Evolutionary conservation across 1,139 yeast genomes (phyloP).

Genomic region (Pneumocystis sp.): DNA sequence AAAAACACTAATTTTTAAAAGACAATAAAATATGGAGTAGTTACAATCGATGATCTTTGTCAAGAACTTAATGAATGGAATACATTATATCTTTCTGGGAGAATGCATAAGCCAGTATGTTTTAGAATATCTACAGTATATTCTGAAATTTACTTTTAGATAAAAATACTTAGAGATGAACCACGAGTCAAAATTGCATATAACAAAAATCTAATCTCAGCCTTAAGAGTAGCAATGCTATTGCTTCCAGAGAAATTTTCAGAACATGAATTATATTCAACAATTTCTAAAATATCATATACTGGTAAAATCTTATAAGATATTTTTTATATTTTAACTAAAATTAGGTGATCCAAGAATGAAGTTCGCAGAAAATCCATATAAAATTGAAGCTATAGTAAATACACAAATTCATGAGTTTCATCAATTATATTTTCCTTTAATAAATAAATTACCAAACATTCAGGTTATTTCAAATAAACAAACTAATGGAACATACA

Average conservation of each 20-base stretch:
- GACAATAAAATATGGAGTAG: constrained; percentile 74
- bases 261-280: constrained; percentile 54
- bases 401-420: constrained; percentile 56
- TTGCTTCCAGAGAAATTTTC: constrained; percentile 39
- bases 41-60: constrained; percentile 44
- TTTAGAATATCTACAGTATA: not conserved
- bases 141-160: not conserved
- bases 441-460: constrained; percentile 35
- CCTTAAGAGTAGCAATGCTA: constrained; percentile 58
- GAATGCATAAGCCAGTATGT: constrained; percentile 87
- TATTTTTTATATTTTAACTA: not conserved
- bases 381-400: constrained; percentile 75
- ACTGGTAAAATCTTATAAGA: constrained; percentile 33
- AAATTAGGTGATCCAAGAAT: constrained; percentile 51
- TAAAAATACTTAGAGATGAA: constrained; percentile 41
- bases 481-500: constrained; percentile 13
- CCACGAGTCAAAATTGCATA: constrained; percentile 48
- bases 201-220: constrained; percentile 64
- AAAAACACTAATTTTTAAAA: not conserved
- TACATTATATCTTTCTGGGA: constrained; percentile 75
- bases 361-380: constrained; percentile 77
- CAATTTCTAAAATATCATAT: constrained; percentile 69
- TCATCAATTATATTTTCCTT: constrained; percentile 55
- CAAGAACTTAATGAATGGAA: constrained; percentile 71
- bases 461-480: constrained; percentile 11